A percentile compares a stretch with the other conserved stretches of the same genome.
Evolutionary conservation across 2,329 filamentous ascomycete genomes (phyloP).

Genomic region (Diplodia intermedia): DNA sequence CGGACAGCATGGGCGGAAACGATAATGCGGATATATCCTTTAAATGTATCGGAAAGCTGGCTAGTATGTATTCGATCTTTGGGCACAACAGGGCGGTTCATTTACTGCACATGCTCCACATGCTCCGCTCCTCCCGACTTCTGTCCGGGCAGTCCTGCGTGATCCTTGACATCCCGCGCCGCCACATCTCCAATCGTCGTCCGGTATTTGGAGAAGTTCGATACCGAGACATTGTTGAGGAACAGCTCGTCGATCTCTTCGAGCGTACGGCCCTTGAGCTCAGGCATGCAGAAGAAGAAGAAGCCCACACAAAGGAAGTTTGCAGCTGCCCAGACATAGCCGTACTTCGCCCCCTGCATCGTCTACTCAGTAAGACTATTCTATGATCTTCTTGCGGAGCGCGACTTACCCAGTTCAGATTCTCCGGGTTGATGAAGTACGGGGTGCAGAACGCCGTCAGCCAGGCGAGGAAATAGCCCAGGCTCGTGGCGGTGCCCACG

Average conservation of each 20-base stretch:
- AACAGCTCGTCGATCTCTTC: conserved; percentile 45
- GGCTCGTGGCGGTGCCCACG: conserved; percentile 43
- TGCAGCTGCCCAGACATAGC: conserved; percentile 35
- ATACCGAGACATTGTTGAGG: conserved; percentile 32
- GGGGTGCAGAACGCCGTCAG: conserved; percentile 47
- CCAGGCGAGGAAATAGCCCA: conserved; percentile 49
- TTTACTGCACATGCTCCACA: conserved; percentile 1
- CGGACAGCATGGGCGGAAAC: not conserved
- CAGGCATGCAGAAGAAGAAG: conserved; percentile 66
- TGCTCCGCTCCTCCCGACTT: conserved; percentile 12
- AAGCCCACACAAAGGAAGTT: conserved; percentile 49
- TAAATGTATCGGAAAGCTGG: not conserved
- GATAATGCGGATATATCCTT: not conserved
- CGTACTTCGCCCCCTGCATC: conserved; percentile 10
- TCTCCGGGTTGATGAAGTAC: conserved; percentile 50
- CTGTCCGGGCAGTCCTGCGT: not conserved
- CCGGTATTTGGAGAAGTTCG: not conserved
- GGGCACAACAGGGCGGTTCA: too few species aligned
- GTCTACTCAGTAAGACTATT: not conserved
- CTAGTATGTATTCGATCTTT: not conserved
- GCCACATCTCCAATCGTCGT: conserved; percentile 10
- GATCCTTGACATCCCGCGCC: not conserved
- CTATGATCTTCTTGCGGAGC: fast-evolving
- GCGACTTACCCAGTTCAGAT: conserved; percentile 45
- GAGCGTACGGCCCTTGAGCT: conserved; percentile 44